Base-by-base conservation (phyloP, 176 grass and related monocot species). In the Bolboschoenus planiculmis region DNA sequence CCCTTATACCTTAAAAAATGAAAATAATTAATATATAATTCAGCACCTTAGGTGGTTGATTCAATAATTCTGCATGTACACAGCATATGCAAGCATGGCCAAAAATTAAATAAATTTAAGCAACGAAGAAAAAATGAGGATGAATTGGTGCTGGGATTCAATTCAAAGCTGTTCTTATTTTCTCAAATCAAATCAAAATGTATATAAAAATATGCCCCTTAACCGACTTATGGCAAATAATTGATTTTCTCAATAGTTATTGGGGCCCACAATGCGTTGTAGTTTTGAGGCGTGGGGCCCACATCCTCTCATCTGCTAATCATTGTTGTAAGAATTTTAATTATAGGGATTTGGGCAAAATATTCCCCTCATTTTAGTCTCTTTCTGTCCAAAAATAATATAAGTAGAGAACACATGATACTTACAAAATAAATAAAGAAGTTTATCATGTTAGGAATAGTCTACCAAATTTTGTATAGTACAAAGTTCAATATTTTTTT, bases 211-310 rank as follows among this genome's bases (percentile, higher is more conserved):
- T 57, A 57, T 58, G 36, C 56, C 58, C 37, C 26, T 46, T 48
- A 48, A 82, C 79, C 79, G 80, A 65, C 80, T 82, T 82, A 7
- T 40, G 24, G 57, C 37, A 29, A 59, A 63, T 82, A 58, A 82
- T 82, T 33, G 58, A 23, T 77, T 2, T 20, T 33, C 5, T 34
- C 44, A 77, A 34, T 76, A 77, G 26, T 53, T 33, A 18, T n/a
- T 76, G 44, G 40, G 72, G 21, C 43, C 72, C 72, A 76, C 72
- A 43, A 46, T 73, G 39, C 67, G 67, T 73, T 73, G 56, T 81
- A 6, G 56, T 61, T 56, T 79, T 34, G 33, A 55, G 76, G 27
- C 10, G 15, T 16, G 26, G 78, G 54, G 3, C 74, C 71, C 74
- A 78, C 46, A 80, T 80, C 55, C 53, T 57, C 14, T 80, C 55